A percentile compares a stretch with the other conserved stretches of the same genome.
Evolutionary conservation across 805 yeast species (phyloP).

Genomic region (Saturnispora halmiae): DNA sequence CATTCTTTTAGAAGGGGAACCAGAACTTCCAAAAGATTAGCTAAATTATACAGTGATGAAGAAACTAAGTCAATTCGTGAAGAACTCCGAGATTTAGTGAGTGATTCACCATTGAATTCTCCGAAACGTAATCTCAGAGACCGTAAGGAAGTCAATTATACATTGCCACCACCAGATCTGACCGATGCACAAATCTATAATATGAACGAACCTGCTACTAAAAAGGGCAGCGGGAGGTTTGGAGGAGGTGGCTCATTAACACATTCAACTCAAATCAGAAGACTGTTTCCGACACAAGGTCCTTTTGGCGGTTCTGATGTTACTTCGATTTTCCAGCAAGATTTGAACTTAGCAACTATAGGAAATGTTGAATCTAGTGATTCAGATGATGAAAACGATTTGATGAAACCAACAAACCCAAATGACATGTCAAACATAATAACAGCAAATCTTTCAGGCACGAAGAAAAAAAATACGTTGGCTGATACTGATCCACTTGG

Average conservation of each 20-base stretch:
- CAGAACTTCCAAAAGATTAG: conserved; percentile 12
- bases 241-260: conserved; percentile 23
- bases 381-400: conserved; percentile 40
- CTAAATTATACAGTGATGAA: conserved; percentile 15
- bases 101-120: conserved; percentile 42
- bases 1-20: conserved; percentile 8
- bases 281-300: conserved; percentile 88
- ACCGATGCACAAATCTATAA: background rate
- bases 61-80: conserved; percentile 39
- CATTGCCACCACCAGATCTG: conserved; percentile 72
- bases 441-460: conserved; percentile 9
- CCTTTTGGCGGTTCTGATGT: conserved; percentile 98
- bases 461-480: conserved; percentile 45
- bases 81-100: conserved; percentile 58
- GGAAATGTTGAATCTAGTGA: conserved; percentile 36
- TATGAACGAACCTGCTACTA: background rate
- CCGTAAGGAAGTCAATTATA: conserved; percentile 67
- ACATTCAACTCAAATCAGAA: conserved; percentile 39
- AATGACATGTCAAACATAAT: conserved; percentile 22
- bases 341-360: conserved; percentile 27
- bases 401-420: conserved; percentile 29
- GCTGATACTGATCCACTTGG: conserved; percentile 95
- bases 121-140: conserved; percentile 49
- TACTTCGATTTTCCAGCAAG: conserved; percentile 61
- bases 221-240: conserved; percentile 17